Evolutionary conservation across 2,329 filamentous ascomycete genomes (phyloP).

Genomic region (Trichoderma asperellum): DNA sequence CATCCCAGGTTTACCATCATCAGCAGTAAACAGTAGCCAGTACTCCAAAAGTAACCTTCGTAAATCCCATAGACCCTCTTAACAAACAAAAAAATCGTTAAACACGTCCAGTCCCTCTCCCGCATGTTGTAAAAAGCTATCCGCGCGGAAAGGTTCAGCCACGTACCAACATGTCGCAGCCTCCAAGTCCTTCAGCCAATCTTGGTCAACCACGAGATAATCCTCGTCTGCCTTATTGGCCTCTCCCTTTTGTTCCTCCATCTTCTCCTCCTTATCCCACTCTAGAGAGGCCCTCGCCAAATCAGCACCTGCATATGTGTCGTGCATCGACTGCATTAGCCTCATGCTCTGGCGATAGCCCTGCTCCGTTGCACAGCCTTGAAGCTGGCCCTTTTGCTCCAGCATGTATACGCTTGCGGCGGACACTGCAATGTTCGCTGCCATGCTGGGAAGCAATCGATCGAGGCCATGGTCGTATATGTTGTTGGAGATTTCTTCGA

Average conservation of each 20-base stretch:
- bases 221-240: neutral
- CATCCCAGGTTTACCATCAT: neutral
- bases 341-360: constrained; percentile 18
- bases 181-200: constrained; percentile 22
- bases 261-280: constrained; percentile 14
- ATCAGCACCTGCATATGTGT: constrained; percentile 22
- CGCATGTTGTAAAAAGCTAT: constrained; percentile 11
- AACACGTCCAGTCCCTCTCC: constrained; percentile 16
- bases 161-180: constrained; percentile 23
- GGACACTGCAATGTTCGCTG: constrained; percentile 10
- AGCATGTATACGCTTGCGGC: constrained; percentile 15
- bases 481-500: constrained; percentile 6
- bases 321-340: constrained; percentile 24
- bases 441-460: constrained; percentile 17
- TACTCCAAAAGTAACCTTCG: neutral
- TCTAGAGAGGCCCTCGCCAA: constrained; percentile 5
- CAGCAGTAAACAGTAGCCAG: neutral
- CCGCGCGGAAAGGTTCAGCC: constrained; percentile 20
- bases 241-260: neutral
- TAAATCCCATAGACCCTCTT: neutral
- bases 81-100: constrained; percentile 15
- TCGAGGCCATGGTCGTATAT: constrained; percentile 17
- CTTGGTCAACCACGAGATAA: constrained; percentile 15
- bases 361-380: constrained; percentile 20
- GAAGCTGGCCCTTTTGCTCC: constrained; percentile 20